These are phyloP conservation scores for Aspergillus pseudoglaucus DNA, from an alignment of 2,329 filamentous ascomycete species.

Conservation along the genomic window DNA sequence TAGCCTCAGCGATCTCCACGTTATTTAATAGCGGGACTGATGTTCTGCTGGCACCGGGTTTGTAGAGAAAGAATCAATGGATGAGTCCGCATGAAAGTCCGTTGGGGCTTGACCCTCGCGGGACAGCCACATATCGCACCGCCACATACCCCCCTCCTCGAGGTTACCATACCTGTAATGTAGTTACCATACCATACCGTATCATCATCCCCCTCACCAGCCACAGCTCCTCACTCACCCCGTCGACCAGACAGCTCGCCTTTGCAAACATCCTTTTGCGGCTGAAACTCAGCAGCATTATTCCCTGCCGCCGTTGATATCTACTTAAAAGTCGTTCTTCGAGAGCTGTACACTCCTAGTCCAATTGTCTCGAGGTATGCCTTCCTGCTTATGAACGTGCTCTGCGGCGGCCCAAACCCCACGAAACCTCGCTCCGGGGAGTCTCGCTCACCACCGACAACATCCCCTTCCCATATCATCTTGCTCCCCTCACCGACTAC, in stretches of 20 bases:
- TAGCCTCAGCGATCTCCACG: background rate
- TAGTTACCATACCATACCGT: slow-evolving; percentile 2
- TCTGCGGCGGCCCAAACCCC: slow-evolving; percentile 32
- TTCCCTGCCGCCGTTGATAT: background rate
- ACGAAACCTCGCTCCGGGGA: slow-evolving; percentile 31
- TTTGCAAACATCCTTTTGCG: background rate
- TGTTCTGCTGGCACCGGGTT: background rate
- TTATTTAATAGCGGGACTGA: background rate
- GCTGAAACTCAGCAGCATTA: background rate
- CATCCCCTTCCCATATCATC: slow-evolving; percentile 20
- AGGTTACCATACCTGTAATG: slow-evolving; percentile 12
- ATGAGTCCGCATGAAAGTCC: background rate
- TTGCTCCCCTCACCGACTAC: slow-evolving; percentile 7
- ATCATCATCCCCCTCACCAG: slow-evolving; percentile 14
- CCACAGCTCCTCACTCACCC: slow-evolving; percentile 13
- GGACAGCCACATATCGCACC: slow-evolving; percentile 22
- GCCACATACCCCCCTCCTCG: slow-evolving; percentile 25
- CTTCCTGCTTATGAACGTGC: slow-evolving; percentile 16
- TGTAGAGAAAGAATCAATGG: background rate
- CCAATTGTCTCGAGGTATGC: slow-evolving; percentile 23
- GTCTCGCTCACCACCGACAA: slow-evolving; percentile 10
- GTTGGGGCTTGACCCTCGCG: slow-evolving; percentile 18
- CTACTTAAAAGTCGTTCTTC: slow-evolving; percentile 1
- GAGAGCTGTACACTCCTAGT: slow-evolving; percentile 5
- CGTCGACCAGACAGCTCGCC: slow-evolving; percentile 4